Base-by-base conservation (phyloP, 2,329 filamentous ascomycete species). In the Colletotrichum karsti region DNA sequence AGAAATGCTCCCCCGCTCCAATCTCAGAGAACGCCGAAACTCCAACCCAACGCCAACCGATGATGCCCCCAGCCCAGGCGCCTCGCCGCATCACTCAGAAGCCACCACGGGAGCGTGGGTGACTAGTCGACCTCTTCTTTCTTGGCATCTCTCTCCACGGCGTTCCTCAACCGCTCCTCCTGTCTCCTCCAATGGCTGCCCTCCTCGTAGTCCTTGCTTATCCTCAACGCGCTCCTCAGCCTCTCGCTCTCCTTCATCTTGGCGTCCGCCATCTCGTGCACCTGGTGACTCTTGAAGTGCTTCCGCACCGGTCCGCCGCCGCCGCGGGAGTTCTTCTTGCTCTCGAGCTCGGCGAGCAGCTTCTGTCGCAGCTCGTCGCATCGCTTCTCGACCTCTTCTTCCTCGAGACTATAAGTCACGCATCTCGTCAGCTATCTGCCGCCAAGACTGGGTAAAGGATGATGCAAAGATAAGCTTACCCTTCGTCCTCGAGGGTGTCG, bases 221-320 rank as follows among this genome's bases (percentile, higher is more conserved):
- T 97, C 55, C 94, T 95, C 72, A 99, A 84, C 7, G 96, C 96
- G 79, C 87, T 93, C 71, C 95, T 85, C 77, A 99, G 83, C 74
- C 93, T 88, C 82, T 98, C 95, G 79, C 92, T 97, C 86, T 99
- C 96, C 78, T 93, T 92, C 73, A 97, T 95, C 87, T 99, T 99
- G 68, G 95, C 96, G 75, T 96, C 93, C 18, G 96, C 96, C 78
- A 97, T 87, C 82, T 98, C 96, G 83, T 99, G 96, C 20, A 98
- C 94, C 81, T 98, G 94, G 81, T 98, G 94, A 72, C 91, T 87
- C 82, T 98, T 99, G 71, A 98, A 86, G 9, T 88, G 87, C 73
- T 84, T 87, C 60, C 77, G 81, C 63, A 80, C 77, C n/a, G 76
- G 79, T 24, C 77, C 80, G 62, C 74, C 77, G 24, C 70, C 48